Evolutionary conservation across 208 protist species (phyloP), one percentile per base, ranked within the genome.

Genomic region (Leishmania turanica): DNA sequence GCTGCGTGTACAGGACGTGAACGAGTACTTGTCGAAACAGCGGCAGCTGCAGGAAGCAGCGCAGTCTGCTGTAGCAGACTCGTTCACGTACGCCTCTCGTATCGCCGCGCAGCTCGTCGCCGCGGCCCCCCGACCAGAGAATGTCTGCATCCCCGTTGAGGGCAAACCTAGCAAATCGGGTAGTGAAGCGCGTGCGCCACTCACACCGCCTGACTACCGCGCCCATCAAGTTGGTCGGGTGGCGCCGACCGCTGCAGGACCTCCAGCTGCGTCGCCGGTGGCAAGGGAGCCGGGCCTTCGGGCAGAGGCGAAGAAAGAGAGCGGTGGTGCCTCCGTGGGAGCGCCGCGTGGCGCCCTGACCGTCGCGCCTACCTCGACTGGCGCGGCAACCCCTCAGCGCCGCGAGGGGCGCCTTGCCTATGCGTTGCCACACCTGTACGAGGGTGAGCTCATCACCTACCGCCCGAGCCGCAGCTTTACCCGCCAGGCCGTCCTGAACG

Each of bases 11-110:
- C 40, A 87, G 62, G 62, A 76, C 17, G 75, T 93, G 71, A 86
- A 89, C 42, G 54, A 74, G 77, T 82, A 87, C 76, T 24, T 85
- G 5, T 45, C 72, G 54, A 86, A 76, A 40, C 84, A 82, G 64
- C 31, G 13, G 62, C 37, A 45, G 27, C 53, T 86, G 73, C 65
- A 82, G 56, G 72, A 49, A 11, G 82, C 45, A 49, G 82, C 82
- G 49, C 40, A 82, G 60, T 60, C 80, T 31, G 75, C 80, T 21
- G 76, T 81, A 42, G 62, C 79, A 21, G 80, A 86, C 42, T 82
- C 82, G 1, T 80, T 80, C n/a, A 53, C 53, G n/a, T 82, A 86
- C 68, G 82, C 82, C 3, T 24, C 82, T 31, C 82, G 73, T 24
- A 82, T 86, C 40, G 82, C 78, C 5, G 74, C 71, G 37, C 60